Percentiles rank a stretch among this genome's conserved stretches.
phyloP scores from a whole-genome alignment of 805 yeast species.

The Pichia sporocuriosa region DNA sequence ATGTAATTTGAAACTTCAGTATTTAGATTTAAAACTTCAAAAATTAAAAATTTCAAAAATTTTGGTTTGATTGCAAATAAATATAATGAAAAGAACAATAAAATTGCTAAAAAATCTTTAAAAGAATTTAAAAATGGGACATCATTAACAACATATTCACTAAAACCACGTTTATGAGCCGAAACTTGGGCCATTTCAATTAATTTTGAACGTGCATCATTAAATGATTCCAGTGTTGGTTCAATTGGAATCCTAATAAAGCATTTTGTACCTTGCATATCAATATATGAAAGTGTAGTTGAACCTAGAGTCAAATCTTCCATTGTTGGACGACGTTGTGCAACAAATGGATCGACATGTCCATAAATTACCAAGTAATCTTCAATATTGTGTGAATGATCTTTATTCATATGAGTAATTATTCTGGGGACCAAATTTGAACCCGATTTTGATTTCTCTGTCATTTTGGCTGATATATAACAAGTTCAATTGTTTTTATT shows the following conservation, averaged over 20 bases:
- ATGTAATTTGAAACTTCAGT: constrained; percentile 7
- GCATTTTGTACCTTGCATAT: constrained; percentile 28
- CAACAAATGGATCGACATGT: constrained; percentile 11
- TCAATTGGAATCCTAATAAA: constrained; percentile 36
- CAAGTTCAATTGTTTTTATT: too few relatives aligned
- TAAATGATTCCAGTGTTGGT: constrained; percentile 38
- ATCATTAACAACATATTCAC: constrained; percentile 33
- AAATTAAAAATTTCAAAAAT: constrained; percentile 3
- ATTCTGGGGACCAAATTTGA: constrained; percentile 34
- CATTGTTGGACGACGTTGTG: constrained; percentile 34
- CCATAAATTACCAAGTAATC: constrained; percentile 68
- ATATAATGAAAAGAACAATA: constrained; percentile 4
- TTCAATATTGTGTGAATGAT: constrained; percentile 62
- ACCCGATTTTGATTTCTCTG: background rate
- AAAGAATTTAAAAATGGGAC: constrained; percentile 31
- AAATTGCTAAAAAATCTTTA: constrained; percentile 31
- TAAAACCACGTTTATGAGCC: constrained; percentile 54
- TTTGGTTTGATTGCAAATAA: constrained; percentile 12
- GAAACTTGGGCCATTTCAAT: constrained; percentile 71
- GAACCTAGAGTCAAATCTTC: constrained; percentile 39
- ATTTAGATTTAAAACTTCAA: constrained; percentile 8
- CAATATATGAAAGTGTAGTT: constrained; percentile 35
- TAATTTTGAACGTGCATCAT: constrained; percentile 48
- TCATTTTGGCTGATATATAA: background rate
- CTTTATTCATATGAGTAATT: constrained; percentile 72